Evolutionary conservation across 2,329 filamentous ascomycete genomes (phyloP), one percentile per base, ranked within the genome.

Genomic region (Ilyonectria mors-panacis): DNA sequence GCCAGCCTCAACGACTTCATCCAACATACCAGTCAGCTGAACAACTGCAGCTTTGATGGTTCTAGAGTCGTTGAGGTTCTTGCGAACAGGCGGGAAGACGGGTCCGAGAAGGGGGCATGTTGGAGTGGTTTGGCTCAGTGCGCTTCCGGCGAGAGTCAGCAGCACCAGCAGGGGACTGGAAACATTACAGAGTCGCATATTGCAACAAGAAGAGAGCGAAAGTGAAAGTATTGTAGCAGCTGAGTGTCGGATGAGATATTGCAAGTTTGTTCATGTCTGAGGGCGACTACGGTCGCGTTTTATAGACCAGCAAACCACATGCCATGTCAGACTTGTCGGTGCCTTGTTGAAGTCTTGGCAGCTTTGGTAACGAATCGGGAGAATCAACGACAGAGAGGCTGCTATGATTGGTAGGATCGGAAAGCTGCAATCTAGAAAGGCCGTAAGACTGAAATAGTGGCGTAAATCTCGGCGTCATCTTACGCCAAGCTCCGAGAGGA

Each of bases 81-180:
- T 42, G 19, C 13, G 21, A 60, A 53, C 4, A 7, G 35, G 23
- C n/a, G 58, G 58, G 6, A 60, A 60, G 35, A 54, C 58, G 8
- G 58, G 58, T 10, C 58, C 47, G 26, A 60, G 58, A 26, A 60
- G 47, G 19, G 35, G 35, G 47, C 58, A 60, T 53, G 58, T n/a
- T 30, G 58, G 47, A 17, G 53, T 60, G 47, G 47, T 42, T 42
- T 53, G 58, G 4, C 58, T 12, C 1, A 60, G 23, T 12, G 47
- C 4, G 17, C 17, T 6, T 10, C 30, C 23, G 21, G 35, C 33
- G 12, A 60, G 23, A 19, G 35, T 30, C 21, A 60, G 58, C 9
- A 60, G n/a, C 12, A 23, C 26, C 12, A 53, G 37, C 4, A 39
- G 15, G n/a, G 26, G 23, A n/a, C 10, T 10, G 15, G 5, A 12